phyloP scores from a whole-genome alignment of 352 stramenopile species.

The Globisporangium paroecandrum region DNA sequence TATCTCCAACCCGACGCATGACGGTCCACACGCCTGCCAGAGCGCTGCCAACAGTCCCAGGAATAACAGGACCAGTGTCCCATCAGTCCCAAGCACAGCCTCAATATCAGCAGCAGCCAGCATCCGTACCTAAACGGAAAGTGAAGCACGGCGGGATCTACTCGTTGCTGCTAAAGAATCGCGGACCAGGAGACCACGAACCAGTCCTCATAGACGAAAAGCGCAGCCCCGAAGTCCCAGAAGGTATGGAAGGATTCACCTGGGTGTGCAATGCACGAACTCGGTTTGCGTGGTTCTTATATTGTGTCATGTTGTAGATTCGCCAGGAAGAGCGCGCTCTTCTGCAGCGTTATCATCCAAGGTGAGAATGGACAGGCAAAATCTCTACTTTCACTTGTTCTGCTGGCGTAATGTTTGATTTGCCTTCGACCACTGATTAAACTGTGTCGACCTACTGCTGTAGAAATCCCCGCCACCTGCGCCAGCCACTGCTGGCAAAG shows the following conservation, averaged over 20 bases:
- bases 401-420: too few species aligned
- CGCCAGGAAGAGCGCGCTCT: background rate
- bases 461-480: conserved; percentile 24
- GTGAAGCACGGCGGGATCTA: conserved; percentile 77
- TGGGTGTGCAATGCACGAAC: background rate
- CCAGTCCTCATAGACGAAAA: conserved; percentile 48
- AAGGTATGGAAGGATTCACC: conserved; percentile 11
- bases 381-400: background rate
- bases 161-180: conserved; percentile 69
- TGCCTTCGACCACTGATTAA: too few species aligned
- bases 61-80: background rate
- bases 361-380: background rate
- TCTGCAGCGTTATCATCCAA: background rate
- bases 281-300: background rate
- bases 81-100: background rate
- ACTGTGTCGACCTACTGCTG: background rate
- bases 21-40: background rate
- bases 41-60: background rate
- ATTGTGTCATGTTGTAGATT: background rate
- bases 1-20: conserved; percentile 9
- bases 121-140: conserved; percentile 42
- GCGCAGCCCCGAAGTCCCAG: conserved; percentile 21
- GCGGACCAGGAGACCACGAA: conserved; percentile 34
- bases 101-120: conserved; percentile 4
- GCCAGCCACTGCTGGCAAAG: conserved; percentile 31